These are phyloP conservation scores for Boeremia exigua DNA, from an alignment of 2,329 filamentous ascomycete genomes.

Conservation along the genomic window DNA sequence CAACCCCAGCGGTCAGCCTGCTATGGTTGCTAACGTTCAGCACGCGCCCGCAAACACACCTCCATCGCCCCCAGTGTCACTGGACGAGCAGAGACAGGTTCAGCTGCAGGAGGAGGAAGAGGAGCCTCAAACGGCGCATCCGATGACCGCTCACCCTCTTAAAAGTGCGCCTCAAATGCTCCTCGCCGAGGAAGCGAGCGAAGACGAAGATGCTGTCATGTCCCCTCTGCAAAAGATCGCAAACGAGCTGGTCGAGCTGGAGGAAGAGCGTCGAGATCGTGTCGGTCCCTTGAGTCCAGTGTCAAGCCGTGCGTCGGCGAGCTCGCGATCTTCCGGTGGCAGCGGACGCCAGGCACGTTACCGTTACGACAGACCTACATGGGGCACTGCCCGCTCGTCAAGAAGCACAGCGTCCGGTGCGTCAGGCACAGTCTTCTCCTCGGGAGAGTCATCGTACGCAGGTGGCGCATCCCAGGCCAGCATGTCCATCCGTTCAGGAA, in stretches of 20 bases:
- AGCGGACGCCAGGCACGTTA: conserved; percentile 53
- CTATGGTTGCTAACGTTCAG: conserved; percentile 85
- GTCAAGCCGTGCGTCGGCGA: conserved; percentile 68
- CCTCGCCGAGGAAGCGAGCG: conserved; percentile 68
- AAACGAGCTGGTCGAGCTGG: conserved; percentile 70
- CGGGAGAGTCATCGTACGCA: conserved; percentile 62
- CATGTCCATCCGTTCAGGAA: conserved; percentile 61
- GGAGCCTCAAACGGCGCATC: conserved; percentile 41
- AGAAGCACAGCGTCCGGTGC: conserved; percentile 46
- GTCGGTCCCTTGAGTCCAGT: conserved; percentile 71
- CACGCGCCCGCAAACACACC: conserved; percentile 80
- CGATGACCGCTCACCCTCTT: conserved; percentile 38
- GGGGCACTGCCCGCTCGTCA: conserved; percentile 31
- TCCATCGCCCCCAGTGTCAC: conserved; percentile 80
- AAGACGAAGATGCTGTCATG: conserved; percentile 65
- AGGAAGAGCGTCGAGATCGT: conserved; percentile 65
- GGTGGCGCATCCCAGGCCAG: conserved; percentile 55
- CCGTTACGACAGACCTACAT: conserved; percentile 53
- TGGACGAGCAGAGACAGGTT: conserved; percentile 69
- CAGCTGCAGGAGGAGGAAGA: conserved; percentile 32
- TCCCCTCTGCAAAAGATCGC: conserved; percentile 78
- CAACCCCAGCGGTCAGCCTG: conserved; percentile 70
- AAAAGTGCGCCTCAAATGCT: conserved; percentile 42
- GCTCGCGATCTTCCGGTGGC: conserved; percentile 59
- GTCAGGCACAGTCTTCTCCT: conserved; percentile 72